A percentile compares a stretch with the other conserved stretches of the same genome.
Conservation (phyloP, 441 rosid genomes). For the Erodium texanum region DNA sequence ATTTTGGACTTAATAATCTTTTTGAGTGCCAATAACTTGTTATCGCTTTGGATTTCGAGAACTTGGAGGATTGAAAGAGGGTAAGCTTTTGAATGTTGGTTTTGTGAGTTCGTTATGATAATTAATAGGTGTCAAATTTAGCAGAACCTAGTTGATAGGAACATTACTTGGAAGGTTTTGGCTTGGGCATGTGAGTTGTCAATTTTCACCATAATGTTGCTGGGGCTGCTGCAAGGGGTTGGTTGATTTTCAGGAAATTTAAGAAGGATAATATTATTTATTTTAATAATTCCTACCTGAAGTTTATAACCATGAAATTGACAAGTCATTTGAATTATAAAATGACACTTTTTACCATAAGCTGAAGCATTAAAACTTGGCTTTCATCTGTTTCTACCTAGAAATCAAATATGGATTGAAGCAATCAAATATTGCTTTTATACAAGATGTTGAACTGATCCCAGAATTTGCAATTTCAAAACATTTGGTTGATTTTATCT, state of each 20-base stretch:
- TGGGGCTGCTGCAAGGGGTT: not conserved
- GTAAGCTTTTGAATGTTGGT: not conserved
- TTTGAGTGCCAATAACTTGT: conserved; percentile 6
- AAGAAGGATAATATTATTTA: not conserved
- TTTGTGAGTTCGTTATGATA: not conserved
- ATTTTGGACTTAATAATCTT: conserved; percentile 17
- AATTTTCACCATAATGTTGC: not conserved
- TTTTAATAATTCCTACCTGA: not conserved
- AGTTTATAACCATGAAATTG: not conserved
- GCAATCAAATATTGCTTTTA: not conserved
- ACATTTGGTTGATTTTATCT: not conserved
- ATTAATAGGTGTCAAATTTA: not conserved
- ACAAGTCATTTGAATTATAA: not conserved
- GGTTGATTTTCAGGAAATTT: not conserved
- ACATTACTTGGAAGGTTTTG: not conserved
- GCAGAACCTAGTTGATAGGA: not conserved
- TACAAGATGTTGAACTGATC: not conserved
- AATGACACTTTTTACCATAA: not conserved
- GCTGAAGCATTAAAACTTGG: not conserved
- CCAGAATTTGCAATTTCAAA: not conserved
- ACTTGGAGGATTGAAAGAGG: not conserved
- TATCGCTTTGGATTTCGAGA: not conserved
- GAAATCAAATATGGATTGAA: too few species aligned
- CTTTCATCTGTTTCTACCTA: not conserved
- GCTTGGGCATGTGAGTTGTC: not conserved